phyloP scores from a whole-genome alignment of 2,329 filamentous ascomycete genomes.

The Pseudogymnoascus verrucosus region DNA sequence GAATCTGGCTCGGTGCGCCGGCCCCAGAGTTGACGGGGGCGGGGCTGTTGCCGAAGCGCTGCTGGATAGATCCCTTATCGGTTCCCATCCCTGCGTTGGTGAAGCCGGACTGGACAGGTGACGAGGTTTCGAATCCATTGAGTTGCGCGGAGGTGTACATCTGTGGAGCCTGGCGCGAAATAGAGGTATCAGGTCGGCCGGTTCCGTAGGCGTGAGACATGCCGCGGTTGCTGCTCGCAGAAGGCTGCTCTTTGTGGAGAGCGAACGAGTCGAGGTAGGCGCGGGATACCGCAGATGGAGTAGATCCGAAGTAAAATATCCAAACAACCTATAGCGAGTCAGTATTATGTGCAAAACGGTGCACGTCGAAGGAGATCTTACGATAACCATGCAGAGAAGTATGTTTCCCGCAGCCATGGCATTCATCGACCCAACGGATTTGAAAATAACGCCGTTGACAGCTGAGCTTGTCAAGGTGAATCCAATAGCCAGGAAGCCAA shows the following conservation, averaged over 20 bases:
- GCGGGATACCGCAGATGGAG: slow-evolving; percentile 75
- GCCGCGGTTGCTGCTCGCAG: slow-evolving; percentile 24
- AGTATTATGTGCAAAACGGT: neutral
- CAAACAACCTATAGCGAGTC: slow-evolving; percentile 69
- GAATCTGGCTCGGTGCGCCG: slow-evolving; percentile 25
- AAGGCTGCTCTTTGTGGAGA: slow-evolving; percentile 68
- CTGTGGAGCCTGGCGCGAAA: slow-evolving; percentile 70
- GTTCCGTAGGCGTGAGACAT: slow-evolving; percentile 67
- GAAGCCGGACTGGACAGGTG: slow-evolving; percentile 51
- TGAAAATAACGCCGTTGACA: slow-evolving; percentile 81
- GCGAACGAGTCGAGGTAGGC: slow-evolving; percentile 95
- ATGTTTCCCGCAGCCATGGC: slow-evolving; percentile 91
- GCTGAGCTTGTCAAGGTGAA: slow-evolving; percentile 79
- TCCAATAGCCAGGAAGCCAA: slow-evolving; percentile 76
- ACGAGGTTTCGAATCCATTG: slow-evolving; percentile 93
- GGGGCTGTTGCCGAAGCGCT: slow-evolving; percentile 34
- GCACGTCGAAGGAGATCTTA: slow-evolving; percentile 40
- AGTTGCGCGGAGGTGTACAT: slow-evolving; percentile 97
- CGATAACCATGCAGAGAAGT: slow-evolving; percentile 82
- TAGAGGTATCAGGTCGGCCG: slow-evolving; percentile 74
- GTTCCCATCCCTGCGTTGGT: slow-evolving; percentile 22
- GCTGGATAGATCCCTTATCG: slow-evolving; percentile 55
- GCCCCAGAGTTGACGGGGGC: slow-evolving; percentile 33
- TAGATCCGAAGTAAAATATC: slow-evolving; percentile 98
- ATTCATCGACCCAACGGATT: slow-evolving; percentile 62